phyloP scores from a whole-genome alignment of 2,329 filamentous ascomycete species.

The Paramyrothecium sp. region DNA sequence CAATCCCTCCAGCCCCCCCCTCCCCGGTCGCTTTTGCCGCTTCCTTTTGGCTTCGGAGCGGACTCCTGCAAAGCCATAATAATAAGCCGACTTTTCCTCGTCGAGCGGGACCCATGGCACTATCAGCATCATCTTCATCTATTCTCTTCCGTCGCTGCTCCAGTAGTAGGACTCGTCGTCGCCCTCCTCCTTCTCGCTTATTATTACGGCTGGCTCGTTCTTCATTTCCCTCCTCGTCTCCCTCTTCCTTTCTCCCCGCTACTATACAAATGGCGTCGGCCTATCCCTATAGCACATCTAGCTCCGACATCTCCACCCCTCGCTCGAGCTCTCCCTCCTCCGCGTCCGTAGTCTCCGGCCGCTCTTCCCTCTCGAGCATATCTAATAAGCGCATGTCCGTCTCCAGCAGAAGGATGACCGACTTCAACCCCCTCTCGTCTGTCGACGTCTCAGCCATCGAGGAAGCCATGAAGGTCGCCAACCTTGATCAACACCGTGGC shows the following conservation, averaged over 20 bases:
- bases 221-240: slow-evolving; percentile 16
- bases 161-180: no score
- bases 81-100: background rate
- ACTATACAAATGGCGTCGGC: slow-evolving; percentile 27
- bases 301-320: slow-evolving; percentile 53
- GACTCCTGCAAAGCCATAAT: background rate
- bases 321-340: slow-evolving; percentile 49
- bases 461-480: slow-evolving; percentile 58
- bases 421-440: slow-evolving; percentile 54
- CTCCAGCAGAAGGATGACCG: slow-evolving; percentile 48
- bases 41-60: background rate
- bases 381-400: slow-evolving; percentile 51
- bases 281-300: slow-evolving; percentile 43
- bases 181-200: background rate
- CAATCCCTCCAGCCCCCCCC: background rate
- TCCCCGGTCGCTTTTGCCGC: background rate
- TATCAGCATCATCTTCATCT: background rate
- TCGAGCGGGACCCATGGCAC: background rate
- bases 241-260: slow-evolving; percentile 11
- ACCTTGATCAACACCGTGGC: slow-evolving; percentile 59
- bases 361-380: slow-evolving; percentile 49
- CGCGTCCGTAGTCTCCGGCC: slow-evolving; percentile 43
- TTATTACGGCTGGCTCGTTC: no score
- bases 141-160: background rate
- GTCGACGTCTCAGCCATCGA: slow-evolving; percentile 57